A percentile compares a stretch with the other conserved stretches of the same genome.
These are phyloP conservation scores for Lentinula aciculospora DNA, from an alignment of 768 basidiomycete species.

Conservation along the genomic window DNA sequence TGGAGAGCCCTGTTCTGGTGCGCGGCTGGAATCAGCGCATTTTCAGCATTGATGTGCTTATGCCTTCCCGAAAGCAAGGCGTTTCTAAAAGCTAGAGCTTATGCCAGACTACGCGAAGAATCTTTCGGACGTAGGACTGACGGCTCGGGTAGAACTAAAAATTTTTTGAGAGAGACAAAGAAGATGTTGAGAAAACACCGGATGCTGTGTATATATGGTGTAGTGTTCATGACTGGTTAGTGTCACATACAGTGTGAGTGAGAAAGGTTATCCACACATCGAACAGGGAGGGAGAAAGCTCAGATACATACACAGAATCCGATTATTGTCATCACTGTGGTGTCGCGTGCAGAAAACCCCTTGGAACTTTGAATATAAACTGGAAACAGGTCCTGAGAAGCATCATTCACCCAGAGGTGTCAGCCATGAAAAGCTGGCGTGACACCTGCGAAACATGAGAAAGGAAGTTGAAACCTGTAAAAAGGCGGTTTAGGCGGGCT, in stretches of 20 bases:
- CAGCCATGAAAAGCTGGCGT: too few species aligned
- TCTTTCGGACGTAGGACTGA: slow-evolving; percentile 25
- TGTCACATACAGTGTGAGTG: too few species aligned
- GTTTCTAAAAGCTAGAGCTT: slow-evolving; percentile 48
- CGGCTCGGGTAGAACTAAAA: slow-evolving; percentile 33
- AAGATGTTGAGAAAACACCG: slow-evolving; percentile 57
- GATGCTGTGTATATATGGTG: slow-evolving; percentile 54
- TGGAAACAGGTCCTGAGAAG: slow-evolving; percentile 63
- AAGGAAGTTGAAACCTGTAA: too few species aligned
- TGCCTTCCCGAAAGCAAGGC: slow-evolving; percentile 51
- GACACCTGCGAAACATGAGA: too few species aligned
- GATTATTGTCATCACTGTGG: slow-evolving; percentile 77
- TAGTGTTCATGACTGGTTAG: slow-evolving; percentile 47
- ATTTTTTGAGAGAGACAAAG: slow-evolving; percentile 50
- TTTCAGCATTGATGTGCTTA: slow-evolving; percentile 46
- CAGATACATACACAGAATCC: slow-evolving; percentile 48
- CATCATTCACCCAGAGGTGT: too few species aligned
- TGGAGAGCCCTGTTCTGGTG: slow-evolving; percentile 64
- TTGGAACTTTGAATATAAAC: slow-evolving; percentile 66
- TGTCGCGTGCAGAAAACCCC: slow-evolving; percentile 45
- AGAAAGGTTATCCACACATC: too few species aligned
- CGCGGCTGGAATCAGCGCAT: slow-evolving; percentile 40
- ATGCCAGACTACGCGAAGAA: slow-evolving; percentile 17
- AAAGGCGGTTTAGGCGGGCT: too few species aligned
- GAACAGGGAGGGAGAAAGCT: too few species aligned